Evolutionary conservation across 2,329 filamentous ascomycete genomes (phyloP).

Genomic region (Ceratocystis albifundus): DNA sequence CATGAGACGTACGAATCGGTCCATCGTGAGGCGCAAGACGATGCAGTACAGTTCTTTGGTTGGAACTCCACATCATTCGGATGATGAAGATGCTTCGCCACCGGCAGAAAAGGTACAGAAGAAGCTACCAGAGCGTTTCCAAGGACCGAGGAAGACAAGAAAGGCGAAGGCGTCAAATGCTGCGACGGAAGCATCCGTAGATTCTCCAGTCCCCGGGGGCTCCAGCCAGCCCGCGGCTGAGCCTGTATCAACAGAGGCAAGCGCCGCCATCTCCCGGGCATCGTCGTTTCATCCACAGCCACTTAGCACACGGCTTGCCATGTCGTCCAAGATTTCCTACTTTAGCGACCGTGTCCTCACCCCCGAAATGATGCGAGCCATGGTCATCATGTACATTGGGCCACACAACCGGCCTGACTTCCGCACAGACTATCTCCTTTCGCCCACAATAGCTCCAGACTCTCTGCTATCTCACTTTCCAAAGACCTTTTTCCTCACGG

Average conservation of each 20-base stretch:
- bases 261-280: neutral
- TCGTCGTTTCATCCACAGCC: slow-evolving; percentile 45
- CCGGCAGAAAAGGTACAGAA: neutral
- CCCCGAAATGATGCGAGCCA: slow-evolving; percentile 96
- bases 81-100: slow-evolving; percentile 49
- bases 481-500: slow-evolving; percentile 86
- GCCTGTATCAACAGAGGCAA: neutral
- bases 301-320: slow-evolving; percentile 76
- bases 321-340: slow-evolving; percentile 95
- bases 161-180: slow-evolving; percentile 22
- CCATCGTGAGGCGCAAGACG: slow-evolving; percentile 71
- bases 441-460: slow-evolving; percentile 80
- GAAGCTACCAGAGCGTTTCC: slow-evolving; percentile 12
- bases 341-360: slow-evolving; percentile 92
- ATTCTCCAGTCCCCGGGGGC: neutral
- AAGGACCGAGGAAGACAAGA: slow-evolving; percentile 16
- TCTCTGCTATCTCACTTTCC: slow-evolving; percentile 74
- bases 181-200: neutral
- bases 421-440: slow-evolving; percentile 77
- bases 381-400: slow-evolving; percentile 96
- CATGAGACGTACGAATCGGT: slow-evolving; percentile 63
- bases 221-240: neutral
- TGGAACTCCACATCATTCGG: slow-evolving; percentile 69
- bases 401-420: slow-evolving; percentile 91
- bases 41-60: slow-evolving; percentile 79